phyloP scores from a whole-genome alignment of 208 protist genomes.

The Leishmania turanica region DNA sequence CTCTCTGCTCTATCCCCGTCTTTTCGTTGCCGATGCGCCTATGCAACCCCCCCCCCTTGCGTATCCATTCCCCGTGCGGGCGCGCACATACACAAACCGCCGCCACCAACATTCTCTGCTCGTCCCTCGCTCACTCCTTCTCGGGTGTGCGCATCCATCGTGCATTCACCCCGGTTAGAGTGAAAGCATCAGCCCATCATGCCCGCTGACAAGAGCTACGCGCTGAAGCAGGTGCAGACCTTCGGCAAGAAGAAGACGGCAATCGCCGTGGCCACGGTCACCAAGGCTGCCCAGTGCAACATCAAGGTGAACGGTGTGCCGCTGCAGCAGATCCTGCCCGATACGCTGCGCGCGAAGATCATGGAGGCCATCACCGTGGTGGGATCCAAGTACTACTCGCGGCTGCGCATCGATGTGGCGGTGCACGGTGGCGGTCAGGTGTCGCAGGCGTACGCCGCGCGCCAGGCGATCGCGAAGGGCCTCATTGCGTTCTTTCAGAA shows the following conservation, averaged over 20 bases:
- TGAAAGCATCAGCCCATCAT: conserved; percentile 37
- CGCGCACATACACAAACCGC: neutral
- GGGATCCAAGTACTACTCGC: conserved; percentile 93
- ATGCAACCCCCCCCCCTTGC: neutral
- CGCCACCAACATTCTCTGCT: neutral
- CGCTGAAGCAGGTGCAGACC: conserved; percentile 93
- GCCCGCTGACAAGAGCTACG: conserved; percentile 74
- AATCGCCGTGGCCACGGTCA: conserved; percentile 98
- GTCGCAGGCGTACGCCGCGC: conserved; percentile 98
- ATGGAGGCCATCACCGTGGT: conserved; percentile 97
- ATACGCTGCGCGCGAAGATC: conserved; percentile 98
- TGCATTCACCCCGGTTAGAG: conserved; percentile 5
- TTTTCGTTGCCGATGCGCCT: conserved; percentile 9
- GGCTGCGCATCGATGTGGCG: conserved; percentile 98
- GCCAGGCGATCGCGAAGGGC: conserved; percentile 99
- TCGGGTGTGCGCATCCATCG: neutral
- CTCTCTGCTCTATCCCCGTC: neutral
- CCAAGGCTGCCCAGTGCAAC: conserved; percentile 95
- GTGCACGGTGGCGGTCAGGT: conserved; percentile 98
- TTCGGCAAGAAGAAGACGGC: conserved; percentile 99
- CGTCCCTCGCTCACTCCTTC: neutral
- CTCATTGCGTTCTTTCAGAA: conserved; percentile 99
- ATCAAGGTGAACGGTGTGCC: conserved; percentile 99
- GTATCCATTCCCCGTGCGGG: neutral
- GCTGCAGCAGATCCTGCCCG: conserved; percentile 97